These are phyloP conservation scores for Plasmodium ovale DNA, from an alignment of 169 alveolate genomes.

Conservation along the genomic window DNA sequence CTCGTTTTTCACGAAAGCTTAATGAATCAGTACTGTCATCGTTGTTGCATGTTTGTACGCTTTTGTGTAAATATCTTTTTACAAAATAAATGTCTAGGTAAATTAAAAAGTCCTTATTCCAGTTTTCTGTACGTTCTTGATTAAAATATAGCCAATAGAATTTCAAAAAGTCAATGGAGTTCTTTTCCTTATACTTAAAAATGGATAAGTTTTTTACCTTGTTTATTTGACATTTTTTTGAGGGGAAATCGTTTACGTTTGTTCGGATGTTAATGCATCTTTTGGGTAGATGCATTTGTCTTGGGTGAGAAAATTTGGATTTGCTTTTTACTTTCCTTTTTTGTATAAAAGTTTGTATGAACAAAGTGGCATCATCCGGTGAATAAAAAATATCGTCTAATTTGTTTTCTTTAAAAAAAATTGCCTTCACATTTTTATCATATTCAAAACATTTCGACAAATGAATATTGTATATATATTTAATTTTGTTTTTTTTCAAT, in stretches of 20 bases:
- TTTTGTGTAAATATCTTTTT: constrained; percentile 22
- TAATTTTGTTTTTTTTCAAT: constrained; percentile 62
- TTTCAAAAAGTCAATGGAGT: constrained; percentile 43
- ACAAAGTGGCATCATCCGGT: constrained; percentile 19
- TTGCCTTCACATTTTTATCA: constrained; percentile 31
- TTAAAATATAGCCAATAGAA: constrained; percentile 72
- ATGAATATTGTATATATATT: constrained; percentile 50
- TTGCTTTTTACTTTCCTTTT: not conserved
- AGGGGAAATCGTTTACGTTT: not conserved
- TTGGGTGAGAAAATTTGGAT: not conserved
- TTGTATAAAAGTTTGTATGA: constrained; percentile 49
- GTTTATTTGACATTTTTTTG: constrained; percentile 31
- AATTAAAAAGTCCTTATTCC: constrained; percentile 31
- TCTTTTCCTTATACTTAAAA: constrained; percentile 39
- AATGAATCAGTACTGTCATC: not conserved
- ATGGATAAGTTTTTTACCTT: constrained; percentile 49
- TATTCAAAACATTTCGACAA: constrained; percentile 37
- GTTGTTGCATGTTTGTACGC: not conserved
- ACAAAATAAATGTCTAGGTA: constrained; percentile 63
- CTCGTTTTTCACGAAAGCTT: not conserved
- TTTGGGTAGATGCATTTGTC: not conserved
- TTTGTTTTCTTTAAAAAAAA: constrained; percentile 53
- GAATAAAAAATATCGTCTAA: constrained; percentile 37
- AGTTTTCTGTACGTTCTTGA: not conserved
- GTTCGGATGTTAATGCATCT: not conserved